phyloP scores from a whole-genome alignment of 176 grass and related monocot genomes.

The Triticum monococcum region DNA sequence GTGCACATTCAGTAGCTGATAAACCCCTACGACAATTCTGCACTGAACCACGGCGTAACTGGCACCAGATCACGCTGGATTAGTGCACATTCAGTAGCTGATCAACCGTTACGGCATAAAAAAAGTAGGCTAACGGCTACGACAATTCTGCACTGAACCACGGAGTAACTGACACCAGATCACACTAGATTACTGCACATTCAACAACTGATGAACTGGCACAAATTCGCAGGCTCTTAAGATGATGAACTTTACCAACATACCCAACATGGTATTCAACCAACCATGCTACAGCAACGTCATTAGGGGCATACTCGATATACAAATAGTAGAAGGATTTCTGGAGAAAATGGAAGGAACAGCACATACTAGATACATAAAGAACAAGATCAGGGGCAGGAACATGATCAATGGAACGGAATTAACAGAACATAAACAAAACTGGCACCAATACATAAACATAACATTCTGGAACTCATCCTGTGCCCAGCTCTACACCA shows the following conservation, averaged over 20 bases:
- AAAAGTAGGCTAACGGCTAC: too few species aligned
- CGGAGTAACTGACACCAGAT: background rate
- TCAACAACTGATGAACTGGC: background rate
- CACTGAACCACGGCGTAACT: background rate
- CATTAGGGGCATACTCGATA: too few species aligned
- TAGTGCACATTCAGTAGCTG: background rate
- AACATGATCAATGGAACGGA: background rate
- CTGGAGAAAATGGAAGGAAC: background rate
- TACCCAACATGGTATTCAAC: background rate
- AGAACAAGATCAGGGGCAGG: background rate
- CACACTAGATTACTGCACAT: background rate
- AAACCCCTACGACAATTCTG: background rate
- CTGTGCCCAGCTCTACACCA: slow-evolving; percentile 25
- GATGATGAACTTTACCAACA: background rate
- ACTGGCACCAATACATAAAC: slow-evolving; percentile 24
- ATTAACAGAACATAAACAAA: slow-evolving; percentile 25
- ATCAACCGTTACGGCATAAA: too few species aligned
- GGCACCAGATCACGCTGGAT: background rate
- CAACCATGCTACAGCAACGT: background rate
- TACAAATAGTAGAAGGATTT: too few species aligned
- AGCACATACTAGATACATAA: background rate
- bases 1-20: background rate
- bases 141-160: slow-evolving; percentile 1
- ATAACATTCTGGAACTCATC: slow-evolving; percentile 21
- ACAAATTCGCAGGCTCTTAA: background rate